These are phyloP conservation scores for Aspergillus cavernicola DNA, from an alignment of 495 filamentous ascomycete genomes.

Conservation along the genomic window DNA sequence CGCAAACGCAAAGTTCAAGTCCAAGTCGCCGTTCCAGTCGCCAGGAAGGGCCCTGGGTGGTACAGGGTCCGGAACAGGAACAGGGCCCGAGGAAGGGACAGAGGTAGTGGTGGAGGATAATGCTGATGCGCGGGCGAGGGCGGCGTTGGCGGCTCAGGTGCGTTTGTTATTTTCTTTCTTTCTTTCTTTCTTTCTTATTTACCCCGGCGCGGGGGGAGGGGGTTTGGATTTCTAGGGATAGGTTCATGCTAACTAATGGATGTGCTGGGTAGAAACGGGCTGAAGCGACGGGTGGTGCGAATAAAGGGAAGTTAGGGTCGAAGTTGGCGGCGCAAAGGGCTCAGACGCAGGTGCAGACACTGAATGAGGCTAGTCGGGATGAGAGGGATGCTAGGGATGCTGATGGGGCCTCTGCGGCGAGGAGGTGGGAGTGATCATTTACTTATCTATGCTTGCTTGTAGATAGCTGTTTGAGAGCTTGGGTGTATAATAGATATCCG, in stretches of 20 bases:
- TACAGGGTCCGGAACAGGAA: slow-evolving; percentile 18
- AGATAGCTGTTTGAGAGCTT: not conserved
- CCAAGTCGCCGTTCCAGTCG: slow-evolving; percentile 39
- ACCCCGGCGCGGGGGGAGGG: too few relatives aligned
- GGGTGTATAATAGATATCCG: too few relatives aligned
- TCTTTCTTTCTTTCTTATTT: too few relatives aligned
- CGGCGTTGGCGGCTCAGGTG: slow-evolving; percentile 69
- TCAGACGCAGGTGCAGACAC: slow-evolving; percentile 57
- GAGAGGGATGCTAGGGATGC: slow-evolving; percentile 56
- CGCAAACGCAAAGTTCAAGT: slow-evolving; percentile 12
- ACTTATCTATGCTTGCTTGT: not conserved
- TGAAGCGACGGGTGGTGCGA: slow-evolving; percentile 21
- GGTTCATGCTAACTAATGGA: slow-evolving; percentile 1
- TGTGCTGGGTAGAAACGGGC: slow-evolving; percentile 37
- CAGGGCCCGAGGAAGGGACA: slow-evolving; percentile 27
- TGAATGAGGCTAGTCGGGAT: slow-evolving; percentile 51
- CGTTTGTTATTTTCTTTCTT: not conserved
- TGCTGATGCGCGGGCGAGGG: slow-evolving; percentile 42
- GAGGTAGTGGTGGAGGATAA: slow-evolving; percentile 29
- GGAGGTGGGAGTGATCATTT: slow-evolving; percentile 47
- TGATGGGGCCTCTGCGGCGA: slow-evolving; percentile 48
- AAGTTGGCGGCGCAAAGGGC: slow-evolving; percentile 64
- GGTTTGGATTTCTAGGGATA: too few relatives aligned
- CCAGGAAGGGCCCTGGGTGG: slow-evolving; percentile 55
- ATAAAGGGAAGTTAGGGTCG: slow-evolving; percentile 54